Evolutionary conservation across 768 basidiomycete genomes (phyloP).

Genomic region (Tulasnella sp.): DNA sequence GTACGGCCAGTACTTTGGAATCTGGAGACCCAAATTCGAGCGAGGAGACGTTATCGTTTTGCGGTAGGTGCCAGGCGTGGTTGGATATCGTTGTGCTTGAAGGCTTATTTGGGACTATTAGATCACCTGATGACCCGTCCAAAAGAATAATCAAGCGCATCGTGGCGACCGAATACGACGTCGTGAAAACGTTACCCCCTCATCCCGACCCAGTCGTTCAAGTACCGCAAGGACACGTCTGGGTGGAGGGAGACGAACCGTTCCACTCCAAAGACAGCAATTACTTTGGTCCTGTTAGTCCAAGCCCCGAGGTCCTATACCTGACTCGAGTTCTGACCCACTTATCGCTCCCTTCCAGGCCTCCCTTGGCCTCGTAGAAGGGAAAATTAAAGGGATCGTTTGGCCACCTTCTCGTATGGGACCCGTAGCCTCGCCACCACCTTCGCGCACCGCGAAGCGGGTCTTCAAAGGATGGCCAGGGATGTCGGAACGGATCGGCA

Average conservation of each 20-base stretch:
- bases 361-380: constrained; percentile 37
- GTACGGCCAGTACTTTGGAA: constrained; percentile 30
- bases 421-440: background rate
- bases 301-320: background rate
- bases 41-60: constrained; percentile 29
- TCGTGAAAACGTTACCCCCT: constrained; percentile 30
- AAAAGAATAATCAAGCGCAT: constrained; percentile 39
- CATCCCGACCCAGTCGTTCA: constrained; percentile 32
- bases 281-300: constrained; percentile 37
- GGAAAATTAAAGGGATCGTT: constrained; percentile 35
- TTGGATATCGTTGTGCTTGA: background rate
- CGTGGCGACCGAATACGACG: constrained; percentile 37
- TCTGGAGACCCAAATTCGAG: constrained; percentile 37
- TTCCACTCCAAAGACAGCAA: constrained; percentile 37
- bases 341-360: constrained; percentile 20
- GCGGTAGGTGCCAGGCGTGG: background rate
- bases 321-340: background rate
- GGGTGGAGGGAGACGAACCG: constrained; percentile 40
- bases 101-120: constrained; percentile 16
- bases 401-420: constrained; percentile 35
- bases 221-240: constrained; percentile 38
- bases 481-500: background rate
- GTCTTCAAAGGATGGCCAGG: background rate
- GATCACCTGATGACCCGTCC: constrained; percentile 38
- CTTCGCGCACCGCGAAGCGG: background rate